A percentile compares a stretch with the other conserved stretches of the same genome.
Evolutionary conservation across 345 rosid genomes (phyloP).

Genomic region (Pugionium cornutum): DNA sequence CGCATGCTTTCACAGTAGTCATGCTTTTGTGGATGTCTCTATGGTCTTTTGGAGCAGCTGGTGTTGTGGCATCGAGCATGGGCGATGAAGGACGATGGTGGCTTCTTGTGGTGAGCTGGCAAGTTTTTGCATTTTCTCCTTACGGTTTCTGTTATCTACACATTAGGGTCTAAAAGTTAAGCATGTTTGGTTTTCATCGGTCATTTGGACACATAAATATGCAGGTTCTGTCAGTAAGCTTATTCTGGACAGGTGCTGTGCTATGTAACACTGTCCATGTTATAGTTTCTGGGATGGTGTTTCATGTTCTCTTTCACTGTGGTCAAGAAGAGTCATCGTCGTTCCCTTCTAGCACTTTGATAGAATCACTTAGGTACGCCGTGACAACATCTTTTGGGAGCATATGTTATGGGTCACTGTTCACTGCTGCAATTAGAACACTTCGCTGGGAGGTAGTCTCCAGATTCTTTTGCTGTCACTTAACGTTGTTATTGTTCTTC

Average conservation of each 20-base stretch:
- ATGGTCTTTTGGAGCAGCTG: constrained; percentile 92
- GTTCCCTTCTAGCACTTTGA: constrained; percentile 74
- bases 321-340: constrained; percentile 70
- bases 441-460: constrained; percentile 87
- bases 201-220: constrained; percentile 16
- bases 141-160: constrained; percentile 1
- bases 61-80: constrained; percentile 85
- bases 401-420: constrained; percentile 96
- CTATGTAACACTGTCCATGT: constrained; percentile 93
- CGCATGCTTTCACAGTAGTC: constrained; percentile 69
- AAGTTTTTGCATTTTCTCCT: constrained; percentile 64
- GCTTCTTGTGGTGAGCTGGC: constrained; percentile 99
- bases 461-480: constrained; percentile 8
- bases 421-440: constrained; percentile 94
- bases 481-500: neutral
- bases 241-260: constrained; percentile 98
- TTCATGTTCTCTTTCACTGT: constrained; percentile 84
- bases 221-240: constrained; percentile 90
- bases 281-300: constrained; percentile 92
- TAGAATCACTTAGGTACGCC: constrained; percentile 70
- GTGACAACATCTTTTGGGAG: constrained; percentile 94
- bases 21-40: constrained; percentile 89
- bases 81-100: constrained; percentile 74
- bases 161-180: neutral
- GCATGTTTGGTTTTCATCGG: neutral